Conservation (phyloP, 2,329 filamentous ascomycete species). For the Metarhizium humberi region DNA sequence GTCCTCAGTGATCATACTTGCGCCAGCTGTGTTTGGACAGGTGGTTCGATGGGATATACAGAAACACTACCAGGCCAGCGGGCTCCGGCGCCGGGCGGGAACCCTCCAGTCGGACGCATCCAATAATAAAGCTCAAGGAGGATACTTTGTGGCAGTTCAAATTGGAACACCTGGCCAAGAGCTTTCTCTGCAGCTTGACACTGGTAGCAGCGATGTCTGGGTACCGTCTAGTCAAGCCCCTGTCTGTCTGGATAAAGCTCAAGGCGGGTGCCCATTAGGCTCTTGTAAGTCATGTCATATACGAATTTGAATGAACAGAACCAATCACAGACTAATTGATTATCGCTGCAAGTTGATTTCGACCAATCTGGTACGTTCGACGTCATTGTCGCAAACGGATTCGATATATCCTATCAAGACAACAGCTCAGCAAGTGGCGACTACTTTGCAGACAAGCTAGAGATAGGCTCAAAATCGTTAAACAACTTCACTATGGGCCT, state of each 20-base stretch:
- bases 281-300: constrained; percentile 30
- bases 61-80: constrained; percentile 17
- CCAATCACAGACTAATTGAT: too few species aligned
- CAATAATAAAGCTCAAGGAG: constrained; percentile 34
- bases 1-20: constrained; percentile 5
- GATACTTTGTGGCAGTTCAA: constrained; percentile 46
- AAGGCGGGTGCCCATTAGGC: constrained; percentile 30
- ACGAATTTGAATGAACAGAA: neutral
- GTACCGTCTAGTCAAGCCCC: constrained; percentile 31
- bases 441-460: constrained; percentile 49
- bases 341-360: constrained; percentile 14
- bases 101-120: constrained; percentile 7
- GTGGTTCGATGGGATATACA: constrained; percentile 40
- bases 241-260: constrained; percentile 26
- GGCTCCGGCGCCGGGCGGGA: constrained; percentile 26
- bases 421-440: constrained; percentile 46
- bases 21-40: constrained; percentile 14
- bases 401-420: constrained; percentile 54
- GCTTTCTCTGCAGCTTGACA: constrained; percentile 52
- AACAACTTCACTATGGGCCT: constrained; percentile 50
- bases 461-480: constrained; percentile 42
- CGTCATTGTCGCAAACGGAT: constrained; percentile 31
- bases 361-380: constrained; percentile 36
- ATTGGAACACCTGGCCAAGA: constrained; percentile 50
- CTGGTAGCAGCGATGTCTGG: constrained; percentile 58